Percentiles rank a stretch among this genome's conserved stretches.
Evolutionary conservation across 768 basidiomycete species (phyloP).

Genomic region (Glaciozyma antarctica): DNA sequence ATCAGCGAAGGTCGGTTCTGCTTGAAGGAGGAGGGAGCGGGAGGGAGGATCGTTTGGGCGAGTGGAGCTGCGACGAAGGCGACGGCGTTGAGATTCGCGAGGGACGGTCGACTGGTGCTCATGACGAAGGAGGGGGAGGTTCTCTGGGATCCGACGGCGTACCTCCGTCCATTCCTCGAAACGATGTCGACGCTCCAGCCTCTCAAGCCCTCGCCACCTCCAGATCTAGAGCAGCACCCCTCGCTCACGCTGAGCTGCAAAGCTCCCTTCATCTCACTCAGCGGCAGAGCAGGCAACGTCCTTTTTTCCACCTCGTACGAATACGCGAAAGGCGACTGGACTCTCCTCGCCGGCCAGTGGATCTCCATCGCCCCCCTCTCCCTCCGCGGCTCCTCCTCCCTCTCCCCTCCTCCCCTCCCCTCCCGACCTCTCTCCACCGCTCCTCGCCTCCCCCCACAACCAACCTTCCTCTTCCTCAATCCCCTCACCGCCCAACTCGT

Average conservation of each 20-base stretch:
- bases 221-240: neutral
- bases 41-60: conserved; percentile 18
- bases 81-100: conserved; percentile 23
- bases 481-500: conserved; percentile 31
- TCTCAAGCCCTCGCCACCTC: conserved; percentile 4
- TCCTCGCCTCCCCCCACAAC: neutral
- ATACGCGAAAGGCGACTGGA: conserved; percentile 13
- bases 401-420: neutral
- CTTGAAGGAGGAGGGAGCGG: conserved; percentile 27
- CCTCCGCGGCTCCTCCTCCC: conserved; percentile 5
- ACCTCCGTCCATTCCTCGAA: conserved; percentile 16
- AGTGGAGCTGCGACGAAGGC: neutral
- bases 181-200: neutral
- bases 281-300: conserved; percentile 8
- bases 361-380: conserved; percentile 21
- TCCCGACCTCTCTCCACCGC: neutral
- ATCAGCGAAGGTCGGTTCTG: conserved; percentile 2
- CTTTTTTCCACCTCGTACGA: conserved; percentile 23
- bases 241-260: conserved; percentile 17
- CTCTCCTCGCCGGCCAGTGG: conserved; percentile 17
- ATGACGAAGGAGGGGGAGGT: neutral
- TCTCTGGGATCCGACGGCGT: conserved; percentile 25
- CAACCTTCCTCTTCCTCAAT: conserved; percentile 30
- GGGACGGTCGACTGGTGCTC: conserved; percentile 12
- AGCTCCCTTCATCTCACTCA: conserved; percentile 25